phyloP scores from a whole-genome alignment of 352 stramenopile species.

The Plasmopara muralis region DNA sequence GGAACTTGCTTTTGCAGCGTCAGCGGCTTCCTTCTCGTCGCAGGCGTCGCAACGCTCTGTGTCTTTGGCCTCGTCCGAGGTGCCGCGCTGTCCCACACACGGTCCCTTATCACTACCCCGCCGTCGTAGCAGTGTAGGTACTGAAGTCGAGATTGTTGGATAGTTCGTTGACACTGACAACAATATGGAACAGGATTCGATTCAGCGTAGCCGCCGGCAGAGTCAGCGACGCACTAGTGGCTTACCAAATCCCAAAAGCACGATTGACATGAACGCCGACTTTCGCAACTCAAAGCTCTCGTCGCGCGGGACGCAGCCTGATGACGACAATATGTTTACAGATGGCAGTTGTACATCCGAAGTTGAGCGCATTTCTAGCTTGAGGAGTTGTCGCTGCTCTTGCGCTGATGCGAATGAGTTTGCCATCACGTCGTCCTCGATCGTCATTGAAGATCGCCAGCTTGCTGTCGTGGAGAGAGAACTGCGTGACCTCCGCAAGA shows the following conservation, averaged over 20 bases:
- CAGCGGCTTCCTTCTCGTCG: conserved; percentile 25
- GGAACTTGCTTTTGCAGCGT: conserved; percentile 51
- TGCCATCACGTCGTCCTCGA: conserved; percentile 32
- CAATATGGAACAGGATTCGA: conserved; percentile 5
- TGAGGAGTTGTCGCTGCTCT: conserved; percentile 44
- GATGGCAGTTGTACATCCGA: conserved; percentile 34
- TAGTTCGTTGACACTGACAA: conserved; percentile 17
- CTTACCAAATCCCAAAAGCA: conserved; percentile 12
- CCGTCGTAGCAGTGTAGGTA: conserved; percentile 31
- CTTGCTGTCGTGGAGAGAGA: conserved; percentile 64
- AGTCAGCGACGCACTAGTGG: conserved; percentile 14
- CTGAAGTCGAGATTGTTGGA: conserved; percentile 15
- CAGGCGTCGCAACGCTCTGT: conserved; percentile 13
- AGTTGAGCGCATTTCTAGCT: conserved; percentile 29
- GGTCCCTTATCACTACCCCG: conserved; percentile 26
- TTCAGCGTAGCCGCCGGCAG: conserved; percentile 13
- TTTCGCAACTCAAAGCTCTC: conserved; percentile 31
- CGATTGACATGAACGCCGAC: conserved; percentile 2
- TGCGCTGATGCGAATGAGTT: conserved; percentile 31
- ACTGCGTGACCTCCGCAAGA: conserved; percentile 53
- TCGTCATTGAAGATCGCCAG: conserved; percentile 61
- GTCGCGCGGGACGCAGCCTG: conserved; percentile 22
- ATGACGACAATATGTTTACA: conserved; percentile 34
- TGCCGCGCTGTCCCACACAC: conserved; percentile 34
- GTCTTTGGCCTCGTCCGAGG: conserved; percentile 15